Conservation (phyloP, 2,329 filamentous ascomycete genomes). For the Aspergillus cejpii region DNA sequence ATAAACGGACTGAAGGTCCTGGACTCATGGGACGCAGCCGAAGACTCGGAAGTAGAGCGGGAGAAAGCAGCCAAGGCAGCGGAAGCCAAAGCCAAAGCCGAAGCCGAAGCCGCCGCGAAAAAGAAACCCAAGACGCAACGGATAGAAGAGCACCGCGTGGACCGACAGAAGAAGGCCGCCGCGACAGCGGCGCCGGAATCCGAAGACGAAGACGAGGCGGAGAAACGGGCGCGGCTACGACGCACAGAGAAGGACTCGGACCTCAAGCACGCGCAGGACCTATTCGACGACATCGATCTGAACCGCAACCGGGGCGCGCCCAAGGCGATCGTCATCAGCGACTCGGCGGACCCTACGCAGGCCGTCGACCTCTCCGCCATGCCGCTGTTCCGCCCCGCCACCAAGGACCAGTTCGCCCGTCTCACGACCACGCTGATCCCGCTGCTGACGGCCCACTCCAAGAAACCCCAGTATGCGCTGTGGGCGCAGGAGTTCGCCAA, state of each 20-base stretch:
- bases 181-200: conserved; percentile 55
- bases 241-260: conserved; percentile 81
- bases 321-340: conserved; percentile 58
- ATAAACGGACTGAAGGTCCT: conserved; percentile 56
- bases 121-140: conserved; percentile 87
- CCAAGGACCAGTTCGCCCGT: conserved; percentile 76
- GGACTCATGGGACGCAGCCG: conserved; percentile 93
- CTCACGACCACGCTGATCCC: conserved; percentile 74
- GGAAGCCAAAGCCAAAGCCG: conserved; percentile 81
- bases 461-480: conserved; percentile 83
- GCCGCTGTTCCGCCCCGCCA: conserved; percentile 79
- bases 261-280: conserved; percentile 79
- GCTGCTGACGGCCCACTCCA: conserved; percentile 64
- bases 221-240: conserved; percentile 66
- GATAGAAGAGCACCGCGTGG: conserved; percentile 69
- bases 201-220: conserved; percentile 60
- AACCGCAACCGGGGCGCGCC: conserved; percentile 59
- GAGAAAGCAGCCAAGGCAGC: conserved; percentile 86
- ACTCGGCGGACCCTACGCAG: conserved; percentile 65
- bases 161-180: conserved; percentile 53
- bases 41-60: conserved; percentile 93
- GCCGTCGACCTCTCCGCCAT: conserved; percentile 75
- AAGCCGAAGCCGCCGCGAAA: conserved; percentile 76
- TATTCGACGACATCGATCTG: conserved; percentile 72
- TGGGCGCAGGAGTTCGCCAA: conserved; percentile 91